Conservation (phyloP, 106 monocot species). For the Alisma plantagoaquatica region DNA sequence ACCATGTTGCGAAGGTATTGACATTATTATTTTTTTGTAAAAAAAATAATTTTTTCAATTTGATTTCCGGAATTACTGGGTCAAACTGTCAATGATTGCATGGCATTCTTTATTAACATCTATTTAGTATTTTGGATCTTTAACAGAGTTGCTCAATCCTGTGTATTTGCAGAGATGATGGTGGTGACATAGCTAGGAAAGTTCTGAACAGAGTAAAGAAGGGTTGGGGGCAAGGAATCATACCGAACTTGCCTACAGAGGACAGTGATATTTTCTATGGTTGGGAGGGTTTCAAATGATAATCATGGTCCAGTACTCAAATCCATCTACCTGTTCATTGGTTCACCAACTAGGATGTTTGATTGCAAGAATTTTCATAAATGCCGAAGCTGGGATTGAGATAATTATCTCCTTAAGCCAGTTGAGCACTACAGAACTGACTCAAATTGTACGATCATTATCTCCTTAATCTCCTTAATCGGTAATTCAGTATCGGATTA, state of each 20-base stretch:
- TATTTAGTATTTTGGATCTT: background rate
- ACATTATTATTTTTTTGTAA: conserved; percentile 7
- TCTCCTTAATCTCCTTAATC: no score
- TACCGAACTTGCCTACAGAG: conserved; percentile 28
- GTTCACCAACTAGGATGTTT: no score
- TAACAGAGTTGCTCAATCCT: background rate
- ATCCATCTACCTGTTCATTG: no score
- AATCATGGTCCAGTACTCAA: no score
- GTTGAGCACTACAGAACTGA: no score
- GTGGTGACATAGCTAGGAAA: conserved; percentile 58
- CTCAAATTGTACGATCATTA: no score
- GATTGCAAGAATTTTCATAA: no score
- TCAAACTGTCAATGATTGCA: background rate
- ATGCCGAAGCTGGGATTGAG: no score
- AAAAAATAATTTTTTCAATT: background rate
- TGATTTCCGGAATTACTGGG: background rate
- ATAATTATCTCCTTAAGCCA: no score
- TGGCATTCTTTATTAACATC: background rate
- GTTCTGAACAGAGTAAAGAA: conserved; percentile 76
- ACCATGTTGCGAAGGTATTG: conserved; percentile 55
- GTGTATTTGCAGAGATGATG: conserved; percentile 69
- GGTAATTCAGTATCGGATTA: no score
- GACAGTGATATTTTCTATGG: conserved; percentile 19
- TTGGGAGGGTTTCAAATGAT: conserved; percentile 21
- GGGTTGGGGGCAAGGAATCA: conserved; percentile 88